Evolutionary conservation across 2,329 filamentous ascomycete genomes (phyloP), one percentile per base, ranked within the genome.

Genomic region (Hypoxylon rubiginosum): DNA sequence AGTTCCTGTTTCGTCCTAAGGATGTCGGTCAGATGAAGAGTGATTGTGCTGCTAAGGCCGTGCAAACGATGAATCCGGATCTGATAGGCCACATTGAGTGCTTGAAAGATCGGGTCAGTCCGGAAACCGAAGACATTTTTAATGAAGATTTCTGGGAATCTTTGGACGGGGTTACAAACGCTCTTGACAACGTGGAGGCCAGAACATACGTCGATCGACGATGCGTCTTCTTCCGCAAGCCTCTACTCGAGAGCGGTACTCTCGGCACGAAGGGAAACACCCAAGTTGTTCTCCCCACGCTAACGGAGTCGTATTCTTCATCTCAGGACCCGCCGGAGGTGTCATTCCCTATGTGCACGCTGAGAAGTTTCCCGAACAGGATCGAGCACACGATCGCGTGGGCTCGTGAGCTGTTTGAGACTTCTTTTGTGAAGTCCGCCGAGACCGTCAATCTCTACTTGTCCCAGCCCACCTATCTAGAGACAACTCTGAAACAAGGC

Each of bases 351-450:
- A 98, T 98, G 94, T 99, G 96, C 80, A 98, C 96, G 4, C 86
- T 99, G 67, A 90, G 93, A 76, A 97, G 94, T 80, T 99, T 99
- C 85, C 96, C 96, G 64, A 99, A 99, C 85, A 91, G 91, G 75
- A 99, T 99, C 74, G 94, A 99, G 82, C 96, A 99, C 80, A 98
- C 96, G 0, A 99, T 99, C 78, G 96, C 96, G 2, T 99, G 96
- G 96, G 91, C 94, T 41, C 93, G 97, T 75, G 96, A 98, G 79
- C 87, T 97, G 70, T 99, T 99, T 81, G 94, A 98, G 82, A 91
- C 90, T 28, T 93, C 91, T 72, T 99, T 98, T 74, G 94, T 97
- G 73, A 96, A 95, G 73, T 94, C 94, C 32, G 92, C 96, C 0
- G 94, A 98, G 81, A 92, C 94, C 36, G 95, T 96, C 77, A 99